Evolutionary conservation across 108 stramenopile genomes (phyloP).

Genomic region (Nannochloropsis salina): DNA sequence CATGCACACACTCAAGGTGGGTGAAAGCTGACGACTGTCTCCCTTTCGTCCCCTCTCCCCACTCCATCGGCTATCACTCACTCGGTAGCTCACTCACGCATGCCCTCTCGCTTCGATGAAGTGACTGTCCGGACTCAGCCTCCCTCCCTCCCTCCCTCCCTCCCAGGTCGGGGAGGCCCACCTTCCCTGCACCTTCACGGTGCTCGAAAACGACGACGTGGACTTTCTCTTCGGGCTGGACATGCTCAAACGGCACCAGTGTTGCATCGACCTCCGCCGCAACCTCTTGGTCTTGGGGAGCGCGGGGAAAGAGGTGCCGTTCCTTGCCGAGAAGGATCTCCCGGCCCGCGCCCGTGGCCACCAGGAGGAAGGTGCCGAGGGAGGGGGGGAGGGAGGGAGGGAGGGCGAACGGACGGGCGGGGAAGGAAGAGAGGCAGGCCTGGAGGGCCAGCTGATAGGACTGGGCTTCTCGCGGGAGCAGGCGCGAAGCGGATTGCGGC

Average conservation of each 20-base stretch:
- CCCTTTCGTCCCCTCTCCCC: background rate
- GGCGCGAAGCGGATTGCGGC: conserved; percentile 29
- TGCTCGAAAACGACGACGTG: conserved; percentile 64
- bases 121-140: no score
- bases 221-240: conserved; percentile 92
- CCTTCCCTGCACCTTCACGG: conserved; percentile 12
- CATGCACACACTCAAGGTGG: conserved; percentile 68
- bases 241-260: conserved; percentile 86
- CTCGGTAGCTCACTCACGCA: background rate
- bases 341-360: conserved; percentile 23
- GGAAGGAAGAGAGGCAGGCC: background rate
- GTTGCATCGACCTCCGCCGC: conserved; percentile 70
- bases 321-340: conserved; percentile 39
- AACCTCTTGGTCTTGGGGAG: conserved; percentile 29
- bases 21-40: conserved; percentile 39
- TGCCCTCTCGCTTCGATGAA: background rate
- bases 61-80: background rate
- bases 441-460: conserved; percentile 32
- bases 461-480: conserved; percentile 40
- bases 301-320: conserved; percentile 36
- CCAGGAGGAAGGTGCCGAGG: background rate
- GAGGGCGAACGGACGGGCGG: background rate
- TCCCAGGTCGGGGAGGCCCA: background rate
- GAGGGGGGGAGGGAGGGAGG: background rate
- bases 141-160: background rate